Percentiles rank a stretch among this genome's conserved stretches.
Evolutionary conservation across 352 stramenopile genomes (phyloP).

Genomic region (Phytophthora melonis): DNA sequence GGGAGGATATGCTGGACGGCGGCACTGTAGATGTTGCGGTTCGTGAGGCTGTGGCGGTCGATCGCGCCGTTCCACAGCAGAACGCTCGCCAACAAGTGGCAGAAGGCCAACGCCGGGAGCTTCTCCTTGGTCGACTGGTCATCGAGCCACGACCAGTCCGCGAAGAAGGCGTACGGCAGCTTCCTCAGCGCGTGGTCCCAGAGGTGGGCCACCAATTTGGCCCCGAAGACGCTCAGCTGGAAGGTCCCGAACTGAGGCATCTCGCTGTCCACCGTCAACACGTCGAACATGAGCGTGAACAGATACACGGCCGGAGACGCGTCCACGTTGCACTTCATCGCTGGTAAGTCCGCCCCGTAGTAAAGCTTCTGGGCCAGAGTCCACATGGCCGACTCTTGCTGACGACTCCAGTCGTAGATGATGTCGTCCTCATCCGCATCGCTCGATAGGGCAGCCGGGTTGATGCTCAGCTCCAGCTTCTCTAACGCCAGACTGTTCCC

Average conservation of each 20-base stretch:
- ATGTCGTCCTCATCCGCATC: constrained; percentile 30
- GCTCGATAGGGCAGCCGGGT: constrained; percentile 33
- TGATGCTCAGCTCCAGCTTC: constrained; percentile 32
- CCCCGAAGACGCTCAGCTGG: constrained; percentile 57
- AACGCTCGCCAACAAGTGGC: constrained; percentile 59
- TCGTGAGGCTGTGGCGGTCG: constrained; percentile 38
- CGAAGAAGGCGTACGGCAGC: constrained; percentile 64
- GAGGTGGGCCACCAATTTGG: constrained; percentile 45
- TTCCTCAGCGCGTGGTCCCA: constrained; percentile 60
- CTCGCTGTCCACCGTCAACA: constrained; percentile 31
- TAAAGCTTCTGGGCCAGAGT: constrained; percentile 30
- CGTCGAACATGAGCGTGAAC: constrained; percentile 64
- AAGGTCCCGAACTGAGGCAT: constrained; percentile 45
- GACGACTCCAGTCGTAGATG: constrained; percentile 39
- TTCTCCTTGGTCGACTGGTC: constrained; percentile 49
- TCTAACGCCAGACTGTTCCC: constrained; percentile 15
- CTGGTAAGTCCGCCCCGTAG: constrained; percentile 31
- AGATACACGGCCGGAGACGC: constrained; percentile 59
- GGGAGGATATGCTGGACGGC: constrained; percentile 36
- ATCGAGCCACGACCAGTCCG: constrained; percentile 79
- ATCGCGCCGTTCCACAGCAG: constrained; percentile 55
- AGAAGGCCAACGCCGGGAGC: constrained; percentile 56
- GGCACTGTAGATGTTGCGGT: constrained; percentile 35
- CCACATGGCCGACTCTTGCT: constrained; percentile 44
- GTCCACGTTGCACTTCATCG: constrained; percentile 30